phyloP scores from a whole-genome alignment of 768 basidiomycete genomes.

The Tulasnella sp. region DNA sequence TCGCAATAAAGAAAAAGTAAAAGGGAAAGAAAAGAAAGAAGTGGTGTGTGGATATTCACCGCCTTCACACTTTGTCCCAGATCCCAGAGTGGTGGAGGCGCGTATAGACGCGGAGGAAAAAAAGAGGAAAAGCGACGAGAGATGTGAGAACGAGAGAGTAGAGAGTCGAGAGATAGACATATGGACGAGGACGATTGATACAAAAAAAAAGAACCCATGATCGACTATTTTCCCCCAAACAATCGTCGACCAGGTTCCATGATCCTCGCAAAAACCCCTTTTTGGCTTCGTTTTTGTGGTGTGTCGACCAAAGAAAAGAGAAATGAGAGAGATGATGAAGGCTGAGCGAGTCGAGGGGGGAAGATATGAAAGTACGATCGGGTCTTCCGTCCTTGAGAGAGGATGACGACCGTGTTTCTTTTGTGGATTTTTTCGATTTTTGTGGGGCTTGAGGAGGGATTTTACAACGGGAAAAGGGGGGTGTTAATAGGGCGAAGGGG shows the following conservation, averaged over 20 bases:
- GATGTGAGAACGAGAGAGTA: not conserved
- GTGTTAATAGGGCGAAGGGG: not conserved
- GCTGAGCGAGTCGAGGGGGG: not conserved
- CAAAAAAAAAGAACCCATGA: not conserved
- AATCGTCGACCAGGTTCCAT: slow-evolving; percentile 13
- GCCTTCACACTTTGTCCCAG: slow-evolving; percentile 4
- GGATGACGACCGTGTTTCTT: slow-evolving; percentile 7
- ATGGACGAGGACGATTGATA: not conserved
- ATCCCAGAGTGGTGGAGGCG: not conserved
- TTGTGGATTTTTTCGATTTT: not conserved
- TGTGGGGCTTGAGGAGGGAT: not conserved
- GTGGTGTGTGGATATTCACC: slow-evolving; percentile 1
- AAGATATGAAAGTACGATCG: not conserved
- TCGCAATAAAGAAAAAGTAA: not conserved
- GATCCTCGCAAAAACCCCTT: not conserved
- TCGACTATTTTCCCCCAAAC: not conserved
- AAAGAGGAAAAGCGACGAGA: not conserved
- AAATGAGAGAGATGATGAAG: not conserved
- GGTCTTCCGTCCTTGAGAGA: not conserved
- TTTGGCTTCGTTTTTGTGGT: not conserved
- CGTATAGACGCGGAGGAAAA: not conserved
- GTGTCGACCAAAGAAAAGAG: not conserved
- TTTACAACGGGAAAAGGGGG: not conserved
- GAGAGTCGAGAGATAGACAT: not conserved
- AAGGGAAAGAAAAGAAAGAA: not conserved